phyloP scores from a whole-genome alignment of 1,284 basidiomycete species.

The Puccinia coronata region DNA sequence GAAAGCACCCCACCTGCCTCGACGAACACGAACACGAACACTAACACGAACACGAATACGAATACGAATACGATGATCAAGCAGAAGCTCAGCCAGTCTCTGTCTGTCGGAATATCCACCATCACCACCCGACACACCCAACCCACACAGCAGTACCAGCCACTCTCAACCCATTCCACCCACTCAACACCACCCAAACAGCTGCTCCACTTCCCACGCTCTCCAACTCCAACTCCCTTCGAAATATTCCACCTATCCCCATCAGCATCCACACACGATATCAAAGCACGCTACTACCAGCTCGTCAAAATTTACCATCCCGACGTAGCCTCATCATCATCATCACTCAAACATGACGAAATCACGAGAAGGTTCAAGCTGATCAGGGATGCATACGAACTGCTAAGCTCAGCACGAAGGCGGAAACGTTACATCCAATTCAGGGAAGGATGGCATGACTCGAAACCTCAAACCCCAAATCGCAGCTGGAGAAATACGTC shows the following conservation, averaged over 20 bases:
- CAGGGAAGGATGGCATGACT: slow-evolving; percentile 52
- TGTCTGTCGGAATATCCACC: too few relatives aligned
- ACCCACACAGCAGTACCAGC: too few relatives aligned
- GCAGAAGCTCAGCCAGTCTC: too few relatives aligned
- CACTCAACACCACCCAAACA: too few relatives aligned
- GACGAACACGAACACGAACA: too few relatives aligned
- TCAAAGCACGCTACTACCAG: slow-evolving; percentile 58
- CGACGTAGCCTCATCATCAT: slow-evolving; percentile 50
- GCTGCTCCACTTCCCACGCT: slow-evolving; percentile 31
- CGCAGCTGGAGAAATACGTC: slow-evolving; percentile 4
- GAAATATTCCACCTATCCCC: slow-evolving; percentile 56
- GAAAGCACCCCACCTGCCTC: too few relatives aligned
- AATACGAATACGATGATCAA: too few relatives aligned
- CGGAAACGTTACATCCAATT: slow-evolving; percentile 52
- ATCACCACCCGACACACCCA: too few relatives aligned
- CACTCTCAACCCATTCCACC: too few relatives aligned
- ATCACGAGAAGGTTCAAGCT: slow-evolving; percentile 53
- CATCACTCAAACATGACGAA: slow-evolving; percentile 22
- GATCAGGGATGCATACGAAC: slow-evolving; percentile 54
- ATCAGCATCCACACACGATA: slow-evolving; percentile 49
- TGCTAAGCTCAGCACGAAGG: slow-evolving; percentile 51
- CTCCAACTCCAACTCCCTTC: slow-evolving; percentile 53
- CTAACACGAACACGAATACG: too few relatives aligned
- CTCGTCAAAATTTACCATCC: slow-evolving; percentile 55
- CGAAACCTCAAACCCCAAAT: slow-evolving; percentile 9